Base-by-base conservation (phyloP, 1,284 basidiomycete species). In the Singerocomus inundabilis region DNA sequence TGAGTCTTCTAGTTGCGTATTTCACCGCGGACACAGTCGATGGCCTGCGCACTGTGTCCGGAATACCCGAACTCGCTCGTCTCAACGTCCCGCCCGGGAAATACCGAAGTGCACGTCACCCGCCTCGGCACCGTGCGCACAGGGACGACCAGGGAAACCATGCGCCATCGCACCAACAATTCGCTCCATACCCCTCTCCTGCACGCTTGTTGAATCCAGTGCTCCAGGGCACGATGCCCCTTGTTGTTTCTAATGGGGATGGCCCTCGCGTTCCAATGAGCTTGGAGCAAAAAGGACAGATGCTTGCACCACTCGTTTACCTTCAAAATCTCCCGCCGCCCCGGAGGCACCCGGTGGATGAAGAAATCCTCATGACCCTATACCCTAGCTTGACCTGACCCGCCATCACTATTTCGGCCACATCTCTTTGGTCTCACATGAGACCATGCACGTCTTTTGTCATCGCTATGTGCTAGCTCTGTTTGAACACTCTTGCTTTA, bases 21-120 rank as follows among this genome's bases (percentile, higher is more conserved):
- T 87, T 82, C 57, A 85, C 83, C 2, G 74, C 80, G 44, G 78
- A 82, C 32, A 78, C 82, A 0, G 63, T 81, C 32, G 73, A 81
- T 44, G 70, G 71, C 44, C 74, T 89, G 30, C 69, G 63, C 39
- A 82, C 79, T 1, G 74, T 89, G 48, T 77, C 84, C 47, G 78
- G 85, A 49, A 68, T 80, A 36, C 78, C 79, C 4, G 63, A 73
- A 36, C 74, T 89, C 32, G 73, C 75, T 9, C 59, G 59, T 30
- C 64, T 89, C 21, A 61, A 68, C 10, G 81, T 85, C 18, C 86
- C 87, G 0, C 66, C 68, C 6, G 81, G 80, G 25, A 75, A 71
- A 49, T 89, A 88, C 60, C 75, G 72, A 54, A 84, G 83, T 55
- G 85, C 86, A 9, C 80, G 86, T 40, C 65, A 67, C 50, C 67